These are phyloP conservation scores for Pseudopithomyces chartarum DNA, from an alignment of 2,329 filamentous ascomycete genomes.

Conservation along the genomic window DNA sequence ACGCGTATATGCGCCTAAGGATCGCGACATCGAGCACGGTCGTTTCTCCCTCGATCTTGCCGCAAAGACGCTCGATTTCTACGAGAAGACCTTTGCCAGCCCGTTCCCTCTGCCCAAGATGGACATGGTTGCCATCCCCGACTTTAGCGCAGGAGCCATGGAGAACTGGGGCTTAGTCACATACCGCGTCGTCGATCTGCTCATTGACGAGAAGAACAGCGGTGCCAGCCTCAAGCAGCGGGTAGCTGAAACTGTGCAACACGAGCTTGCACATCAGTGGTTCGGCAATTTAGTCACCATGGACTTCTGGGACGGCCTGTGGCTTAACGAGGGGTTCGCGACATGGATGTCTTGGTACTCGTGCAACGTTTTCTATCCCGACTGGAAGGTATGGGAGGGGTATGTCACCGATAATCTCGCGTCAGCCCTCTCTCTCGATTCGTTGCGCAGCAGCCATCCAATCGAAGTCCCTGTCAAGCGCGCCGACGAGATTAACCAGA, in stretches of 20 bases:
- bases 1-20: slow-evolving; percentile 90
- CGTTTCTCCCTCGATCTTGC: slow-evolving; percentile 89
- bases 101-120: slow-evolving; percentile 89
- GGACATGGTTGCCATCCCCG: slow-evolving; percentile 95
- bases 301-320: slow-evolving; percentile 98
- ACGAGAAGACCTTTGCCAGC: slow-evolving; percentile 91
- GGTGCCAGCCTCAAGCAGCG: slow-evolving; percentile 89
- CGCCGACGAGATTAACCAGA: slow-evolving; percentile 96
- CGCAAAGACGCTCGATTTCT: slow-evolving; percentile 87
- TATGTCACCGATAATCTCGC: slow-evolving; percentile 94
- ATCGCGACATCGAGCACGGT: slow-evolving; percentile 87
- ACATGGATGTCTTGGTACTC: slow-evolving; percentile 95
- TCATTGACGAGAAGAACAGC: slow-evolving; percentile 90
- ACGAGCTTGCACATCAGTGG: slow-evolving; percentile 97
- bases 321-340: slow-evolving; percentile 93
- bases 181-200: slow-evolving; percentile 87
- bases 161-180: slow-evolving; percentile 98
- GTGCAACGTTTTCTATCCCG: slow-evolving; percentile 92
- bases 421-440: slow-evolving; percentile 84
- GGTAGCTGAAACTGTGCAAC: slow-evolving; percentile 93
- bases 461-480: slow-evolving; percentile 96
- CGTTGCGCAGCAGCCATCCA: slow-evolving; percentile 90
- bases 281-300: slow-evolving; percentile 97
- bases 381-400: slow-evolving; percentile 97
- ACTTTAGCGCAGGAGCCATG: slow-evolving; percentile 96